phyloP scores from a whole-genome alignment of 2,329 filamentous ascomycete species.

The Thielaviopsis punctulata region DNA sequence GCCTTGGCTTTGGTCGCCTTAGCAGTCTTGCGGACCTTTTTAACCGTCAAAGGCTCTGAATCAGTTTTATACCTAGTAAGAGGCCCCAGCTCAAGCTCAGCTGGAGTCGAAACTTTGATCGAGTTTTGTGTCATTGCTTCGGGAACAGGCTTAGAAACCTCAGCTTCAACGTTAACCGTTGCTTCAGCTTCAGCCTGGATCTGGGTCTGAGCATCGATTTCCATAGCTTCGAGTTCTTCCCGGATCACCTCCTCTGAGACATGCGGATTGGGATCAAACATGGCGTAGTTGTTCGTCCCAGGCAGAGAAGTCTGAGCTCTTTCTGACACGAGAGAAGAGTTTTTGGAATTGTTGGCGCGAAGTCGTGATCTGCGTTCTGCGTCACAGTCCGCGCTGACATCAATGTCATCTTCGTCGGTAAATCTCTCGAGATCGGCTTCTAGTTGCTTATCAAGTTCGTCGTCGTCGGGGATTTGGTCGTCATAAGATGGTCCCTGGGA shows the following conservation, averaged over 20 bases:
- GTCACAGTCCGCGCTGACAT: slow-evolving; percentile 29
- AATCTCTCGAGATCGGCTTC: slow-evolving; percentile 45
- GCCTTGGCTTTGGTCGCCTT: slow-evolving; percentile 34
- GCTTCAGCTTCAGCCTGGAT: slow-evolving; percentile 10
- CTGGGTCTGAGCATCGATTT: slow-evolving; percentile 30
- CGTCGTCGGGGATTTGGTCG: slow-evolving; percentile 36
- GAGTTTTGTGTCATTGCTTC: neutral
- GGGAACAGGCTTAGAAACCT: neutral
- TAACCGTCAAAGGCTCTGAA: slow-evolving; percentile 27
- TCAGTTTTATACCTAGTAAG: neutral
- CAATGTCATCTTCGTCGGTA: slow-evolving; percentile 35
- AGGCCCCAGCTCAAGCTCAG: neutral
- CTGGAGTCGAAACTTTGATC: neutral
- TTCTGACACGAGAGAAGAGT: neutral
- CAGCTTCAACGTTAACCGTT: no score
- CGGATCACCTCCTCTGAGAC: slow-evolving; percentile 32
- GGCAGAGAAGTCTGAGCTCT: neutral
- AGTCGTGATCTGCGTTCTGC: slow-evolving; percentile 20
- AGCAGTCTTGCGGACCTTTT: slow-evolving; percentile 35
- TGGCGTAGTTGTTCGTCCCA: slow-evolving; percentile 25
- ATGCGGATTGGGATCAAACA: slow-evolving; percentile 34
- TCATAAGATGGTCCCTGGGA: slow-evolving; percentile 22
- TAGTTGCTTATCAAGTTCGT: slow-evolving; percentile 48
- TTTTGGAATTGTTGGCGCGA: neutral
- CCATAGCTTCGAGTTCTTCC: slow-evolving; percentile 31